Base-by-base conservation (phyloP, 805 yeast genomes). In the Osmozyma mogii region DNA sequence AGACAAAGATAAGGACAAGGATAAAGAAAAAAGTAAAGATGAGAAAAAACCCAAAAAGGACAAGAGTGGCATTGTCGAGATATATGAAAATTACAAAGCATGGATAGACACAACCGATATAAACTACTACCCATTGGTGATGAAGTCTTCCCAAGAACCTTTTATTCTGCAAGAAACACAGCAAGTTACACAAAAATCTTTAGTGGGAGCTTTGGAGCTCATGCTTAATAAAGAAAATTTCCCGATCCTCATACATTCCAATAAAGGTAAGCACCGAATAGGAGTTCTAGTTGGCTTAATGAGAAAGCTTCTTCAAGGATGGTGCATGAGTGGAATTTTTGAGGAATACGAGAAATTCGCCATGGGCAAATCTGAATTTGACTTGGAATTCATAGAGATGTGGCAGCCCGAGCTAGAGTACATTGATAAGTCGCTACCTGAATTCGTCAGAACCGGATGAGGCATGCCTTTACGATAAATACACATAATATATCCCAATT, bases 191-290 rank as follows among this genome's bases (percentile, higher is more conserved):
- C 58, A 57, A 30, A 49, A 41, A 19, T 70, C 78, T 2, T 67
- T 87, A 34, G 62, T 72, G 24, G 49, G 56, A 14, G 78, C 84
- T 1, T 57, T 82, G 24, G 62, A 70, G 32, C 45, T 80, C 21
- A 62, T 82, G 28, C 50, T 77, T 18, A 70, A 80, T 44, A 65
- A 64, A 27, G 73, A 76, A 9, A 87, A 87, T 50, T 84, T 81
- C 50, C 98, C 98, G 1, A 75, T 89, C 9, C 62, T 89, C 33
- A 72, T 89, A 9, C 97, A 92, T 52, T 85, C 96, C 3, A 85
- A 92, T 54, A 89, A 89, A 59, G 98, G 98, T n/a, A 92, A 92
- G 53, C 98, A 89, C 52, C 58, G 98, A 24, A 88, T 85, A 3
- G 97, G 97, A 0, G 88, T 92, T 1, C 63, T 88, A 24, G 94